A percentile compares a stretch with the other conserved stretches of the same genome.
These are phyloP conservation scores for Rhizopus stolonifer DNA, from an alignment of 371 early-diverging fungal genomes.

Conservation along the genomic window DNA sequence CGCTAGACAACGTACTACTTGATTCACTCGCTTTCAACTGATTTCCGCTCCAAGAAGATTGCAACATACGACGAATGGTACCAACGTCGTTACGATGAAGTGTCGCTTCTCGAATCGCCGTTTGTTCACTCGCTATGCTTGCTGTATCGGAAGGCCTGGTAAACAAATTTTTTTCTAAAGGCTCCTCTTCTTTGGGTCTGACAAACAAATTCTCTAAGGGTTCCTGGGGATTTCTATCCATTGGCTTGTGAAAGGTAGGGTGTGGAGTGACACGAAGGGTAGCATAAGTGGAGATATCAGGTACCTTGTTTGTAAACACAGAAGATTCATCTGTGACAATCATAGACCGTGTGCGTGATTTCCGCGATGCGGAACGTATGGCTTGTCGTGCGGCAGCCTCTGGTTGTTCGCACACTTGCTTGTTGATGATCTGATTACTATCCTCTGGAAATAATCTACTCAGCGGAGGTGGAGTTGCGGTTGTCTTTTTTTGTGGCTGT, in stretches of 20 bases:
- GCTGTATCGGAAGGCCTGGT: not conserved
- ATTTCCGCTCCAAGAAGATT: conserved; percentile 35
- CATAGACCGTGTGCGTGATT: conserved; percentile 27
- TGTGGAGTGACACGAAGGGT: conserved; percentile 8
- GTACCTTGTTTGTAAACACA: conserved; percentile 8
- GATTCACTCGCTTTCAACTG: conserved; percentile 29
- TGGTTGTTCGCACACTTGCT: conserved; percentile 1
- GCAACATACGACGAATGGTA: conserved; percentile 36
- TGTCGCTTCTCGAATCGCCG: not conserved
- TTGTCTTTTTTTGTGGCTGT: not conserved
- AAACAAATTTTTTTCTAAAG: conserved; percentile 1
- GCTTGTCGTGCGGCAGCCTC: conserved; percentile 18
- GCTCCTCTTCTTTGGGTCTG: too few species aligned
- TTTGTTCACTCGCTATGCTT: conserved; percentile 5
- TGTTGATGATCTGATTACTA: not conserved
- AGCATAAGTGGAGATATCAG: conserved; percentile 11
- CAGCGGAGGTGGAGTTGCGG: not conserved
- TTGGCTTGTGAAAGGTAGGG: not conserved
- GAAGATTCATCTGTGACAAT: conserved; percentile 15
- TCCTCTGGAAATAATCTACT: not conserved
- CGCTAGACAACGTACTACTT: conserved; percentile 16
- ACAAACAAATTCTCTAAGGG: too few species aligned
- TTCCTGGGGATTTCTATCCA: too few species aligned
- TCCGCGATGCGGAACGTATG: conserved; percentile 28
- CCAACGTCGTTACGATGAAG: conserved; percentile 24